phyloP scores from a whole-genome alignment of 768 basidiomycete species.

The Tephrocybe sp. region DNA sequence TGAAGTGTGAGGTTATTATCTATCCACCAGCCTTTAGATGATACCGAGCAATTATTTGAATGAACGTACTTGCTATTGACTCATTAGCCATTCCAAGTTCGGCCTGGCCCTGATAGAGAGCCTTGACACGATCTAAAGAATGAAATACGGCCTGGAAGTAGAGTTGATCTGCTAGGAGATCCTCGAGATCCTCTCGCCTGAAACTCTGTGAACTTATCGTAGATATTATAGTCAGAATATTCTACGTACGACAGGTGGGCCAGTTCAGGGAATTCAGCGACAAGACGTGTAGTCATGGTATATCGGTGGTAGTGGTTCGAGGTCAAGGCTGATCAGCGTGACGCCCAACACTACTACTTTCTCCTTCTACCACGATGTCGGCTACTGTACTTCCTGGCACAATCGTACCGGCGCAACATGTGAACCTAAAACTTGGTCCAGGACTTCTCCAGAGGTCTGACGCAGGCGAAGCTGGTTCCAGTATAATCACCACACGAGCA shows the following conservation, averaged over 20 bases:
- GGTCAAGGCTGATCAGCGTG: constrained; percentile 9
- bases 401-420: constrained; percentile 66
- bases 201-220: constrained; percentile 5
- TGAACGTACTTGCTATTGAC: constrained; percentile 74
- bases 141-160: constrained; percentile 92
- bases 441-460: constrained; percentile 60
- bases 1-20: constrained; percentile 78
- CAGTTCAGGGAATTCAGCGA: constrained; percentile 72
- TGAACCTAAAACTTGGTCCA: constrained; percentile 85
- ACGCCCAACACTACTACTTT: constrained; percentile 12
- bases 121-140: constrained; percentile 70
- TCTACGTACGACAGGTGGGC: constrained; percentile 64
- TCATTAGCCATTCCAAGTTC: constrained; percentile 85
- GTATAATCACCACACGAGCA: constrained; percentile 62
- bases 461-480: constrained; percentile 27
- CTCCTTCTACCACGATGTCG: constrained; percentile 40
- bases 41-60: background rate
- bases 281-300: constrained; percentile 44
- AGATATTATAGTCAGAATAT: background rate
- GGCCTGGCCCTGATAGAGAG: constrained; percentile 72
- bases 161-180: constrained; percentile 73
- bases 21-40: constrained; percentile 27
- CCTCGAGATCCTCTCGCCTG: constrained; percentile 90
- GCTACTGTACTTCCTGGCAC: constrained; percentile 82
- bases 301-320: constrained; percentile 10